Evolutionary conservation across 2,329 filamentous ascomycete species (phyloP).

Genomic region (Stachybotrys chartarum): DNA sequence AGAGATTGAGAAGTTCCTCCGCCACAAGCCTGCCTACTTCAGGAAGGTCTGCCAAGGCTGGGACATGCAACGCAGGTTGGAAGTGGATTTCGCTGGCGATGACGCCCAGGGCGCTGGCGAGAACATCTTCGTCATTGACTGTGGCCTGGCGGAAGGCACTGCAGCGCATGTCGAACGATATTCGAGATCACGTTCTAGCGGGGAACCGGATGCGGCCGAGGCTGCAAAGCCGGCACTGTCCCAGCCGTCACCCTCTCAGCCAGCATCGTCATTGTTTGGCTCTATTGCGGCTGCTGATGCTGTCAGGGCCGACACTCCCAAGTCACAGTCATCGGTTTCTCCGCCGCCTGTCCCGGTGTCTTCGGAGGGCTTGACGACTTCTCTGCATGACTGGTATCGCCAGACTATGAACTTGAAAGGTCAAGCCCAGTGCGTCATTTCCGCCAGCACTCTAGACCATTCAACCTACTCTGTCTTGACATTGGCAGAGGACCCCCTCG

Average conservation of each 20-base stretch:
- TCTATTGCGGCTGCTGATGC: conserved; percentile 1
- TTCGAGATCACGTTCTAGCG: conserved; percentile 22
- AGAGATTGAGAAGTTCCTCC: conserved; percentile 73
- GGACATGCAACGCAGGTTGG: conserved; percentile 82
- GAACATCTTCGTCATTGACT: conserved; percentile 64
- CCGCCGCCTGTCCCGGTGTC: conserved; percentile 14
- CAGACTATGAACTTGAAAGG: conserved; percentile 43
- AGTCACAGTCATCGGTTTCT: conserved; percentile 13
- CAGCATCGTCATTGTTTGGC: conserved; percentile 23
- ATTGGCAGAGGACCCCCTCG: conserved; percentile 68
- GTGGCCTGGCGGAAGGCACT: conserved; percentile 57
- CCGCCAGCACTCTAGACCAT: conserved; percentile 62
- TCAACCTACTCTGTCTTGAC: conserved; percentile 68
- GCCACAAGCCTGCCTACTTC: conserved; percentile 69
- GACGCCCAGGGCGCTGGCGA: conserved; percentile 74
- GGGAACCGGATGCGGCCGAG: conserved; percentile 6
- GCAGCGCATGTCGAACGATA: conserved; percentile 37
- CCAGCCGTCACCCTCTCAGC: background rate
- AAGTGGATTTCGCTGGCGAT: conserved; percentile 83
- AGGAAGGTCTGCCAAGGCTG: conserved; percentile 72
- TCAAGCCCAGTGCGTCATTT: conserved; percentile 54
- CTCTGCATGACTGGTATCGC: conserved; percentile 22
- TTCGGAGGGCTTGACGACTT: conserved; percentile 6
- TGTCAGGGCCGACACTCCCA: conserved; percentile 5
- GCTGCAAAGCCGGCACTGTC: background rate